Evolutionary conservation across 257 asterid genomes (phyloP), one percentile per base, ranked within the genome.

Genomic region (Phtheirospermum japonicum): DNA sequence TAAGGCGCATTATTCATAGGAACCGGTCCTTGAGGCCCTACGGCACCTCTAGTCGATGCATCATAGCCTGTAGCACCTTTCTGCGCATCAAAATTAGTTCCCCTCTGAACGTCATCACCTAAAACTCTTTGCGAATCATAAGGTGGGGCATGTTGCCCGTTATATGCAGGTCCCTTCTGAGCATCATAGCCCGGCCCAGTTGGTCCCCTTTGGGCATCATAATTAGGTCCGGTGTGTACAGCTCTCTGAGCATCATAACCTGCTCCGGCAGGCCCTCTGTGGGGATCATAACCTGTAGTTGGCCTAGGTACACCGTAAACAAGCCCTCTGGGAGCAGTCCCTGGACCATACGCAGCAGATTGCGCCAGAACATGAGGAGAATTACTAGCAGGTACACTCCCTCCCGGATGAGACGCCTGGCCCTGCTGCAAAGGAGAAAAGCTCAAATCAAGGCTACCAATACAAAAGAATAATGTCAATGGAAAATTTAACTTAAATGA

Each of bases 51-150:
- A 36, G 42, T 6, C 7, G 20, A 14, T 18, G 8, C 54, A 14
- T 14, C 28, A 45, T 83, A 73, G 12, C 51, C 9, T 18, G 13
- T 14, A 0, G 18, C 51, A 5, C 51, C 19, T 17, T 75, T 79
- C 59, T 77, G 73, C 6, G 77, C 23, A 55, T 79, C 79, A 20
- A 73, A 65, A 64, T 59, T 77, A 58, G 81, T 71, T 51, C 71
- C 87, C 65, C 77, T 65, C 61, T 69, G 78, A 39, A 16, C 43
- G 43, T 86, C 95, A 66, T 70, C 77, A 10, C 82, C 86, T 14
- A 82, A 69, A 20, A 81, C 83, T 68, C 83, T 75, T 57, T 76
- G 88, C 53, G 72, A 67, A 68, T 83, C 80, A 57, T 84, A 77
- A 32, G 75, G 68, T n/a, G n/a, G n/a, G 61, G 78, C 66, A n/a